Evolutionary conservation across 176 grass and related monocot species (phyloP).

Genomic region (Carex pumila): DNA sequence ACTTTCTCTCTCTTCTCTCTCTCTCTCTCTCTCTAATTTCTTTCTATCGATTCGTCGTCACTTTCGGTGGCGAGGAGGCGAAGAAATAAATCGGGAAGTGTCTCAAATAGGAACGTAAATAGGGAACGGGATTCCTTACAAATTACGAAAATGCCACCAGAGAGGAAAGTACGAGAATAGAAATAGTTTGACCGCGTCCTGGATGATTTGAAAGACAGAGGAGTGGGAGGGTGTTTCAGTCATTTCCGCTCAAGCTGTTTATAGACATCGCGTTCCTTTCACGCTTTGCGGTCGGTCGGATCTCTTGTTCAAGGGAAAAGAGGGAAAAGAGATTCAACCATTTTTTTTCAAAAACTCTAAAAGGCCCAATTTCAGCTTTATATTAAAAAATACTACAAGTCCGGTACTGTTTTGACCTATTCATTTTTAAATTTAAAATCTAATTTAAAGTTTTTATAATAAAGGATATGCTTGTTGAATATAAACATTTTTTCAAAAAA

Average conservation of each 20-base stretch:
- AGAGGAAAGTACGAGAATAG: background rate
- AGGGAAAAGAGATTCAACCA: slow-evolving; percentile 7
- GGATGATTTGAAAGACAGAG: background rate
- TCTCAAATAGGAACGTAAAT: slow-evolving; percentile 15
- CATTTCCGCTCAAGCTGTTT: background rate
- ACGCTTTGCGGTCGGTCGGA: slow-evolving; percentile 21
- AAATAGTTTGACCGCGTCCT: background rate
- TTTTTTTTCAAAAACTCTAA: slow-evolving; percentile 5
- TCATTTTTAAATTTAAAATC: background rate
- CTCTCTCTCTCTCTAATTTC: slow-evolving; percentile 14
- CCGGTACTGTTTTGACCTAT: background rate
- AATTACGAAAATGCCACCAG: slow-evolving; percentile 13
- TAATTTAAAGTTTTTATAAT: background rate
- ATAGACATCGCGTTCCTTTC: slow-evolving; percentile 20
- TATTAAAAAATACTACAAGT: background rate
- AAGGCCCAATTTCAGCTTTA: slow-evolving; percentile 3
- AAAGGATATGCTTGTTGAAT: background rate
- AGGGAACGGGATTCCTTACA: background rate
- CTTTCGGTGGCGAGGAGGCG: slow-evolving; percentile 24
- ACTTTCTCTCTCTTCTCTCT: slow-evolving; percentile 8
- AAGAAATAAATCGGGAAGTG: slow-evolving; percentile 14
- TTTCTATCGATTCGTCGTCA: slow-evolving; percentile 21
- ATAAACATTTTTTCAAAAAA: too few species aligned
- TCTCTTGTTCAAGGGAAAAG: background rate
- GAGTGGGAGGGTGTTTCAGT: background rate